Percentiles rank a stretch among this genome's conserved stretches.
Evolutionary conservation across 2,329 filamentous ascomycete genomes (phyloP).

Genomic region (Fusarium oligoseptatum): DNA sequence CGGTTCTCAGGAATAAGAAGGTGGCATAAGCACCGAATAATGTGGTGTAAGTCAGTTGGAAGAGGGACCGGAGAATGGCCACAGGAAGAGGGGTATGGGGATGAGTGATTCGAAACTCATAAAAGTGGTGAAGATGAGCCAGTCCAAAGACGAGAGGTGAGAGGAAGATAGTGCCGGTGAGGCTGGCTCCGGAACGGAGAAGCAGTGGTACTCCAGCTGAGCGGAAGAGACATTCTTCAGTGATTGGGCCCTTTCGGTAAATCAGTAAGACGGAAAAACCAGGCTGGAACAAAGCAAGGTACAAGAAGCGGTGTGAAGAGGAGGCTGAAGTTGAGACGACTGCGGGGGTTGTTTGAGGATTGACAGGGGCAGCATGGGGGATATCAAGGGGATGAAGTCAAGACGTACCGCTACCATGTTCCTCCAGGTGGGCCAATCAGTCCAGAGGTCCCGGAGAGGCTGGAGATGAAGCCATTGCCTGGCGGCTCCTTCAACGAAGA

Average conservation of each 20-base stretch:
- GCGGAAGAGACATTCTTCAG: conserved; percentile 95
- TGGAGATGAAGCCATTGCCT: conserved; percentile 70
- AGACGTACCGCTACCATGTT: conserved; percentile 84
- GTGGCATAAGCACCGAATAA: conserved; percentile 94
- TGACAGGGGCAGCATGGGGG: conserved; percentile 29
- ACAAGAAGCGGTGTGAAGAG: conserved; percentile 41
- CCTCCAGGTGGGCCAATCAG: conserved; percentile 85
- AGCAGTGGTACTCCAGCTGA: conserved; percentile 87
- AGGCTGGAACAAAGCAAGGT: conserved; percentile 23
- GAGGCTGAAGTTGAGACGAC: conserved; percentile 35
- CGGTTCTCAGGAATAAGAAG: conserved; percentile 88
- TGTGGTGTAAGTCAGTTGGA: conserved; percentile 92
- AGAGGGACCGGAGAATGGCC: conserved; percentile 77
- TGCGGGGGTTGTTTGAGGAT: conserved; percentile 35
- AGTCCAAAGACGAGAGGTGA: conserved; percentile 92
- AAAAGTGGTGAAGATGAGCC: conserved; percentile 95
- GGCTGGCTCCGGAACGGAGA: conserved; percentile 74
- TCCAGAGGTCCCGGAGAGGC: conserved; percentile 70
- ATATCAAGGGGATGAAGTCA: conserved; percentile 10
- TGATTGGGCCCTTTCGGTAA: conserved; percentile 77
- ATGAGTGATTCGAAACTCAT: conserved; percentile 89
- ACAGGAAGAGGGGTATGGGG: conserved; percentile 74
- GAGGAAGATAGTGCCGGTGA: conserved; percentile 77
- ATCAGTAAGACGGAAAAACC: conserved; percentile 21
- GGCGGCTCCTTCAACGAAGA: conserved; percentile 80